Evolutionary conservation across 73 alveolate species (phyloP).

Genomic region (Paramecium sonneborni): DNA sequence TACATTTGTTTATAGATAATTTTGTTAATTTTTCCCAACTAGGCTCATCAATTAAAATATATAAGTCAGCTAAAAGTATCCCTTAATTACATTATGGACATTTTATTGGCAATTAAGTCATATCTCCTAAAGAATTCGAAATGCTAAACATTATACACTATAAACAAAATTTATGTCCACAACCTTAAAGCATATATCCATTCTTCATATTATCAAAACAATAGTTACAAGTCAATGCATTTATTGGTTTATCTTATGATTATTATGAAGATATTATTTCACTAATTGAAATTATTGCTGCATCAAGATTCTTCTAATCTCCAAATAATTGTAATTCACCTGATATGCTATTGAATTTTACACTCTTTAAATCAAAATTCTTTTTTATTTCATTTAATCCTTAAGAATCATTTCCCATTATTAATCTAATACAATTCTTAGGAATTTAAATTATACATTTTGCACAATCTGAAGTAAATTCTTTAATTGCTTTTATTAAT

Average conservation of each 20-base stretch:
- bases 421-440: not conserved
- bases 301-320: constrained; percentile 5
- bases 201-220: constrained; percentile 46
- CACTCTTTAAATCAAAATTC: constrained; percentile 8
- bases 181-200: constrained; percentile 58
- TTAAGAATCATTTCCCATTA: constrained; percentile 42
- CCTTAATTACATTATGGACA: constrained; percentile 52
- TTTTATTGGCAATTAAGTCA: constrained; percentile 53
- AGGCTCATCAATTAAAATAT: constrained; percentile 15
- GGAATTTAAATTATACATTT: constrained; percentile 18
- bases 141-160: constrained; percentile 46
- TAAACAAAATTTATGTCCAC: constrained; percentile 67
- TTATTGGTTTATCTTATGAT: not conserved
- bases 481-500: not conserved
- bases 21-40: constrained; percentile 32
- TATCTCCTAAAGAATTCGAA: constrained; percentile 55
- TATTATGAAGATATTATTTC: not conserved
- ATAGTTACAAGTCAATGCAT: constrained; percentile 7
- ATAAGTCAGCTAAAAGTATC: not conserved
- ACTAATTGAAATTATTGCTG: not conserved
- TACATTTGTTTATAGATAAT: constrained; percentile 10
- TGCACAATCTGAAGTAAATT: not conserved
- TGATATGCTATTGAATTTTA: constrained; percentile 18
- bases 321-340: constrained; percentile 29
- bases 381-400: not conserved